Evolutionary conservation across 1,139 yeast species (phyloP).

Genomic region (Geotrichum citri-aurantii): DNA sequence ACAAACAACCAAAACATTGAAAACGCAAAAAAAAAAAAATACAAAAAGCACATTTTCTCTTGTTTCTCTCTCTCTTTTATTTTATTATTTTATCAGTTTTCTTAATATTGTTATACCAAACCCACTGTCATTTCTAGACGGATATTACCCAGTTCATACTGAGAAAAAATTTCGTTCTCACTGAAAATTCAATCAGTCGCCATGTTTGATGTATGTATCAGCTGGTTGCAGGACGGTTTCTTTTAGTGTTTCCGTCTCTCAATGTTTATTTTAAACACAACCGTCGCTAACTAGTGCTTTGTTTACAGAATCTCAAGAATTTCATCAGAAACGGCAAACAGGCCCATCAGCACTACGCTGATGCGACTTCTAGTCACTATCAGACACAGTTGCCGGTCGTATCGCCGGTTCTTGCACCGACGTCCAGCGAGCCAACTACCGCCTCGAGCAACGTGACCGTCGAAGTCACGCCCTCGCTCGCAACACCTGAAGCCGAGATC

Average conservation of each 20-base stretch:
- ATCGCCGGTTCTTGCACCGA: constrained; percentile 1
- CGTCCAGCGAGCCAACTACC: constrained; percentile 21
- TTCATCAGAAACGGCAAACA: constrained; percentile 81
- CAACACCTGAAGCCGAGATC: background rate
- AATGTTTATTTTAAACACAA: background rate
- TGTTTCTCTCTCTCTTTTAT: background rate
- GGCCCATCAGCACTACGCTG: constrained; percentile 38
- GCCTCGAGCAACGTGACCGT: constrained; percentile 30
- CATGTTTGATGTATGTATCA: constrained; percentile 7
- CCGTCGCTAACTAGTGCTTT: constrained; percentile 4
- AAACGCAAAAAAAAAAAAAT: background rate
- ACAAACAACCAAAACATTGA: background rate
- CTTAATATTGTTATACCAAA: background rate
- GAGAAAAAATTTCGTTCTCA: background rate
- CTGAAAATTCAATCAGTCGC: background rate
- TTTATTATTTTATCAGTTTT: background rate
- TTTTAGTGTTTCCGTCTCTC: background rate
- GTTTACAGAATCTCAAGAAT: constrained; percentile 56
- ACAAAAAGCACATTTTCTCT: background rate
- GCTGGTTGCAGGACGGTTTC: background rate
- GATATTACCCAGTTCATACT: background rate
- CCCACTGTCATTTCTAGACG: background rate
- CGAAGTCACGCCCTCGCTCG: constrained; percentile 5
- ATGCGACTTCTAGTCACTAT: constrained; percentile 1
- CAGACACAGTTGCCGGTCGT: background rate